Percentiles rank a stretch among this genome's conserved stretches.
These are phyloP conservation scores for Allium sativum DNA, from an alignment of 106 monocot genomes.

Conservation along the genomic window DNA sequence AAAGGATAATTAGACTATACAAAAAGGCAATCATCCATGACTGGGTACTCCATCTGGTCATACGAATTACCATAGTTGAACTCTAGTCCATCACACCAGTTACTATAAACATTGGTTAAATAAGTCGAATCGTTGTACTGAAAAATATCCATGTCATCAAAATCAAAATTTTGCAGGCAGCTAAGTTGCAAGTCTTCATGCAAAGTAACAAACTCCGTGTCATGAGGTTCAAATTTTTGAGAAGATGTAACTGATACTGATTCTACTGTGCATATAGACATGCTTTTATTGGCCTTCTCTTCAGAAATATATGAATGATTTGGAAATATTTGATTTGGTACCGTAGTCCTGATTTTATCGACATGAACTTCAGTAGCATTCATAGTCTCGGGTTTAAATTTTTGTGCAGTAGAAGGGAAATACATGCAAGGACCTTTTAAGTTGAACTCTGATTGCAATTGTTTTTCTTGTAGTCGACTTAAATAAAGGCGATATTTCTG, in stretches of 20 bases:
- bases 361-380: constrained; percentile 13
- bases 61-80: constrained; percentile 31
- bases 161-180: constrained; percentile 33
- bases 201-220: constrained; percentile 22
- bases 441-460: constrained; percentile 19
- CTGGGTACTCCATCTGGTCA: constrained; percentile 40
- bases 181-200: constrained; percentile 38
- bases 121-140: constrained; percentile 24
- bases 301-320: too few relatives aligned
- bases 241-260: constrained; percentile 17
- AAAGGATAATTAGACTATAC: constrained; percentile 12
- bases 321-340: constrained; percentile 6
- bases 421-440: constrained; percentile 16
- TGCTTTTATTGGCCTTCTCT: too few relatives aligned
- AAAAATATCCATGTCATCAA: constrained; percentile 34
- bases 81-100: constrained; percentile 48
- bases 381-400: neutral
- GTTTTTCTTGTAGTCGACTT: constrained; percentile 17
- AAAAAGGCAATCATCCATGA: constrained; percentile 49
- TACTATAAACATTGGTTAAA: constrained; percentile 20
- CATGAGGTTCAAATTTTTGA: constrained; percentile 8
- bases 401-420: constrained; percentile 4
- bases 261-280: constrained; percentile 11
- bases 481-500: constrained; percentile 25
- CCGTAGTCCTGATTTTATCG: constrained; percentile 14